A percentile compares a stretch with the other conserved stretches of the same genome.
Conservation (phyloP, 768 basidiomycete genomes). For the Panellus pusillus region DNA sequence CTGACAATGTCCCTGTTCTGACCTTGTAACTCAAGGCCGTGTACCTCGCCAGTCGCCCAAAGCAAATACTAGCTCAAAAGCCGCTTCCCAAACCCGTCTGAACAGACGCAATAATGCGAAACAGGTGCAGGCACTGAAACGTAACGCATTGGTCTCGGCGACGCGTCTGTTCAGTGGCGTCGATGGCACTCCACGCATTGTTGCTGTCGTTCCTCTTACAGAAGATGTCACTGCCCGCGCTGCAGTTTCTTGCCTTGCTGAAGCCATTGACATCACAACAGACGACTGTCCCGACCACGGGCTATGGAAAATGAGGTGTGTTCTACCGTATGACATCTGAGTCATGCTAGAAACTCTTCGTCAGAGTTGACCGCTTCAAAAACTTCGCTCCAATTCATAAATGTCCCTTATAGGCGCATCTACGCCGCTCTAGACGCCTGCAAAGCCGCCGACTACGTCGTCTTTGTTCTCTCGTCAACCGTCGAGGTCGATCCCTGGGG, state of each 20-base stretch:
- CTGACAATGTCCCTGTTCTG: neutral
- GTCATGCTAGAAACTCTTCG: constrained; percentile 2
- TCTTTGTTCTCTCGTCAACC: constrained; percentile 78
- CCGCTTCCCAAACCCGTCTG: constrained; percentile 65
- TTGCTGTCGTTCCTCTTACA: constrained; percentile 84
- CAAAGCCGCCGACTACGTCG: constrained; percentile 87
- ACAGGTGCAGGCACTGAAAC: constrained; percentile 75
- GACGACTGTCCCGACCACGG: constrained; percentile 55
- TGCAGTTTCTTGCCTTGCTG: constrained; percentile 58
- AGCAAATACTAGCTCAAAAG: constrained; percentile 44
- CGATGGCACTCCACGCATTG: constrained; percentile 80
- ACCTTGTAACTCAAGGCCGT: constrained; percentile 45
- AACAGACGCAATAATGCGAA: constrained; percentile 86
- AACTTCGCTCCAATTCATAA: constrained; percentile 86
- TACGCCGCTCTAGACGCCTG: constrained; percentile 83
- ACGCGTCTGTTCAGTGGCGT: constrained; percentile 78
- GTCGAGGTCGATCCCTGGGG: constrained; percentile 85
- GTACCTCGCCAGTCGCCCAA: constrained; percentile 57
- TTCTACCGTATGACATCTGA: constrained; percentile 5
- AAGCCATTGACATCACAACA: constrained; percentile 54
- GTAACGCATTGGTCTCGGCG: constrained; percentile 63
- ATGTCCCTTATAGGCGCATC: constrained; percentile 66
- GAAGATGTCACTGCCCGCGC: constrained; percentile 56
- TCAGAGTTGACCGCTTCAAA: constrained; percentile 87
- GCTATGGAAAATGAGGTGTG: constrained; percentile 69